These are phyloP conservation scores for Solanum chiquidenum DNA, from an alignment of 257 asterid species.

Conservation along the genomic window DNA sequence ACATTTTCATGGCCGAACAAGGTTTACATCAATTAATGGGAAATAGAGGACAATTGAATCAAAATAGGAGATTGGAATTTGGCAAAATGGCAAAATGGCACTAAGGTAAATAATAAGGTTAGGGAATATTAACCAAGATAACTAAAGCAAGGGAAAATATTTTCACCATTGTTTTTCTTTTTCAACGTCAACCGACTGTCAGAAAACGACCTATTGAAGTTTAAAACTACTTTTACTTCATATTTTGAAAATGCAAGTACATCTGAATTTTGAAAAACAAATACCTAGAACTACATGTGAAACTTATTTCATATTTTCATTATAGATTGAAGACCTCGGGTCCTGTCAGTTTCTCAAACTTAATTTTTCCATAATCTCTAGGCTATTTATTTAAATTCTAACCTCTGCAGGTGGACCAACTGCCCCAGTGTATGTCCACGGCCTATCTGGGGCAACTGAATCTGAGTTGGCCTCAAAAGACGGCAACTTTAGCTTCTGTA, in stretches of 20 bases:
- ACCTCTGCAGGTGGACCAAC: conserved; percentile 58
- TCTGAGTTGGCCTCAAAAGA: conserved; percentile 49
- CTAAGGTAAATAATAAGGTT: neutral
- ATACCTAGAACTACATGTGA: neutral
- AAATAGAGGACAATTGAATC: neutral
- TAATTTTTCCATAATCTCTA: neutral
- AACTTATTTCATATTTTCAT: neutral
- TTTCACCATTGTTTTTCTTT: neutral
- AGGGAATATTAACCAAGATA: neutral
- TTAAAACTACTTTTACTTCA: neutral
- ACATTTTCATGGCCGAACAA: conserved; percentile 57
- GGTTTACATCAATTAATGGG: neutral
- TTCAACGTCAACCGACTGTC: neutral
- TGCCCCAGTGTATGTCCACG: conserved; percentile 44
- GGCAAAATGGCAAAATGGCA: conserved; percentile 1
- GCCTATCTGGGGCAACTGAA: conserved; percentile 32
- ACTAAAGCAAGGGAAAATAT: neutral
- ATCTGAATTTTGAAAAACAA: neutral
- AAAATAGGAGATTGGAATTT: neutral
- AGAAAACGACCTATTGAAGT: neutral
- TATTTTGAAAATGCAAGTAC: neutral
- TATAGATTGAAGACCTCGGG: neutral
- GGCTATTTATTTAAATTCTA: conserved; percentile 4
- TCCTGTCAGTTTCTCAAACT: neutral
- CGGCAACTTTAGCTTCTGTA: conserved; percentile 42